Percentiles rank a stretch among this genome's conserved stretches.
These are phyloP conservation scores for Blastocystis sp. DNA, from an alignment of 352 stramenopile species.

Conservation along the genomic window DNA sequence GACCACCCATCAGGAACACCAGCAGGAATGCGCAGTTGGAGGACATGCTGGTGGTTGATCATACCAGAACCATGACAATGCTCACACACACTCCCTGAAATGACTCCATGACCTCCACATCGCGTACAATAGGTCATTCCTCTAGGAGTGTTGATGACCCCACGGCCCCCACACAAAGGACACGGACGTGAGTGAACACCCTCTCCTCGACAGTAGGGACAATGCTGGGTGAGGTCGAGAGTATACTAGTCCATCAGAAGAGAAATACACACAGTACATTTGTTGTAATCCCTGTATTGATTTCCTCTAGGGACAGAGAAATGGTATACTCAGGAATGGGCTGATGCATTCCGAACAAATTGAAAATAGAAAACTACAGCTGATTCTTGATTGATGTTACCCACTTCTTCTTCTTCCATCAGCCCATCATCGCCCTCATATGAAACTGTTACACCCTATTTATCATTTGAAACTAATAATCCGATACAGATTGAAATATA, in stretches of 20 bases:
- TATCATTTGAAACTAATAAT: too few species aligned
- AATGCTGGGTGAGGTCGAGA: neutral
- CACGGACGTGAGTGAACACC: neutral
- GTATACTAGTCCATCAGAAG: constrained; percentile 18
- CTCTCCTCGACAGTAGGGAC: constrained; percentile 7
- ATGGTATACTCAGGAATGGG: neutral
- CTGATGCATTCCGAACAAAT: constrained; percentile 9
- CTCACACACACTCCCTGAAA: neutral
- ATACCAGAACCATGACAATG: constrained; percentile 17
- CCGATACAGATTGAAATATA: neutral
- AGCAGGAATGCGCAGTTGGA: neutral
- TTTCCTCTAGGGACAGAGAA: constrained; percentile 17
- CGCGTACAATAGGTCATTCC: constrained; percentile 7
- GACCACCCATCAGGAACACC: constrained; percentile 7
- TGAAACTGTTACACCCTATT: neutral
- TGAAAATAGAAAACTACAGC: constrained; percentile 29
- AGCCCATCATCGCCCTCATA: neutral
- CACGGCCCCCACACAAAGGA: constrained; percentile 18
- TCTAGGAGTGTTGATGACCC: neutral
- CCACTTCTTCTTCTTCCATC: neutral
- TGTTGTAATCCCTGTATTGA: neutral
- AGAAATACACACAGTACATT: neutral
- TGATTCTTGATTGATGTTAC: neutral
- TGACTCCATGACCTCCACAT: neutral
- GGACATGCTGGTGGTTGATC: neutral